Evolutionary conservation across 2,329 filamentous ascomycete genomes (phyloP).

Genomic region (Xylaria sp.): DNA sequence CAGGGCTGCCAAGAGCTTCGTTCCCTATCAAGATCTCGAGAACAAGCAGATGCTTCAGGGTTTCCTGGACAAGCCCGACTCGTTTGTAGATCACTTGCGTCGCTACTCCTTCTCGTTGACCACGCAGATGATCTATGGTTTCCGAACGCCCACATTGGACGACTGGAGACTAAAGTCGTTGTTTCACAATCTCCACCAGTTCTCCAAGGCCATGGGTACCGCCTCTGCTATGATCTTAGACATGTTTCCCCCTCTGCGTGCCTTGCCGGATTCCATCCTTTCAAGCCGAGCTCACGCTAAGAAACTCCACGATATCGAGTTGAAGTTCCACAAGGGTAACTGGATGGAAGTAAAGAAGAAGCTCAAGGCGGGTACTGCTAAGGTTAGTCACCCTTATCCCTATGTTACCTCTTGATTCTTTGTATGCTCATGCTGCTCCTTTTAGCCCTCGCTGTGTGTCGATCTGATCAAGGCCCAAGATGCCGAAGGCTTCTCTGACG

Average conservation of each 20-base stretch:
- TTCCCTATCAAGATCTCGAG: slow-evolving; percentile 67
- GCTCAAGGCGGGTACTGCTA: slow-evolving; percentile 41
- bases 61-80: slow-evolving; percentile 56
- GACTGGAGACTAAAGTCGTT: slow-evolving; percentile 50
- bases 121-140: slow-evolving; percentile 62
- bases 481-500: slow-evolving; percentile 49
- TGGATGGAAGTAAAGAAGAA: slow-evolving; percentile 43
- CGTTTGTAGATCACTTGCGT: slow-evolving; percentile 57
- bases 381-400: slow-evolving; percentile 27
- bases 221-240: slow-evolving; percentile 40
- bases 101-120: slow-evolving; percentile 61
- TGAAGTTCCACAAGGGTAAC: slow-evolving; percentile 38
- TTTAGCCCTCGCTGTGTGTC: slow-evolving; percentile 46
- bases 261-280: slow-evolving; percentile 36
- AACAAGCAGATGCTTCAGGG: slow-evolving; percentile 64
- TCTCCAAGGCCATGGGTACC: slow-evolving; percentile 43
- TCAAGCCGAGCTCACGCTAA: slow-evolving; percentile 36
- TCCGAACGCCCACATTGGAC: slow-evolving; percentile 52
- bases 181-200: slow-evolving; percentile 42
- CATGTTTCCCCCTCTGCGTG: slow-evolving; percentile 39
- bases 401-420: not conserved
- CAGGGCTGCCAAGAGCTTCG: slow-evolving; percentile 59
- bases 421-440: slow-evolving; percentile 10
- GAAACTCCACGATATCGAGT: slow-evolving; percentile 38
- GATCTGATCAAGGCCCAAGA: slow-evolving; percentile 48